Conservation (phyloP, 352 stramenopile genomes). For the Phytophthora syringae region DNA sequence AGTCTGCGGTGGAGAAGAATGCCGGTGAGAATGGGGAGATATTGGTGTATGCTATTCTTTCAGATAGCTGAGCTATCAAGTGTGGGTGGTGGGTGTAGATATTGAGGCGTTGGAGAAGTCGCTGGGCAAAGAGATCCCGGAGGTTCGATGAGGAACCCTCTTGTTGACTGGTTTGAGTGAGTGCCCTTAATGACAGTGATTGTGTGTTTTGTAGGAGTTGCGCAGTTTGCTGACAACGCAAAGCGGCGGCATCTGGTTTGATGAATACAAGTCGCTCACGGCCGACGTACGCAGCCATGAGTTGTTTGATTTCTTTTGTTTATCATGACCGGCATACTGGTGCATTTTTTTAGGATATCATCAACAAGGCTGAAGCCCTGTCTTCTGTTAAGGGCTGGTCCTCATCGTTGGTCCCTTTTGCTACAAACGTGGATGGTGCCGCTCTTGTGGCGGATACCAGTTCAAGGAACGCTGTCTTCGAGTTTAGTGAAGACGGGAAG, state of each 20-base stretch:
- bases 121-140: conserved; percentile 62
- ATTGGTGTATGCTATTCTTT: neutral
- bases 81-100: conserved; percentile 38
- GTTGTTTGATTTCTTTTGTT: neutral
- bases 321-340: neutral
- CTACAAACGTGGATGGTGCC: conserved; percentile 68
- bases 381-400: conserved; percentile 61
- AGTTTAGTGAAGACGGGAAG: conserved; percentile 73
- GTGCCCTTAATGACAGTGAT: neutral
- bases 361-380: conserved; percentile 55
- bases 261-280: conserved; percentile 82
- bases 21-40: conserved; percentile 31
- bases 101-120: conserved; percentile 78
- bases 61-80: neutral
- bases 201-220: conserved; percentile 45
- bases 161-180: neutral
- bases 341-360: conserved; percentile 53
- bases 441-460: conserved; percentile 64
- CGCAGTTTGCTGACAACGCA: conserved; percentile 75
- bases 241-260: conserved; percentile 84
- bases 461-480: conserved; percentile 66
- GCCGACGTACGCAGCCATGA: conserved; percentile 45
- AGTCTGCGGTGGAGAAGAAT: conserved; percentile 47
- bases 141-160: conserved; percentile 30
- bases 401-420: conserved; percentile 72